phyloP scores from a whole-genome alignment of 305 asterid species.

The Euphrasia arctica region DNA sequence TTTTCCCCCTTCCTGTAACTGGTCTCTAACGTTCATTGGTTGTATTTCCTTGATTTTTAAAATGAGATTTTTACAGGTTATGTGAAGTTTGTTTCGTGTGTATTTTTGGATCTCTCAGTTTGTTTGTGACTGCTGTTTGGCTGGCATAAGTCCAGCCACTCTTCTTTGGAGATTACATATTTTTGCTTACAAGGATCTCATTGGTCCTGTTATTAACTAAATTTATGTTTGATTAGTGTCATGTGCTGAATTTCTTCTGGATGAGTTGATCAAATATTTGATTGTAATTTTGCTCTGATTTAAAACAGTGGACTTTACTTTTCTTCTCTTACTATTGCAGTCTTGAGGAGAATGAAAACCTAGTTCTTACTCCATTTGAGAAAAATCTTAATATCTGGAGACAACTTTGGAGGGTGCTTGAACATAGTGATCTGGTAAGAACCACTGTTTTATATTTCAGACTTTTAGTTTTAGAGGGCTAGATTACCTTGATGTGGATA shows the following conservation, averaged over 20 bases:
- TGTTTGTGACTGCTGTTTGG: neutral
- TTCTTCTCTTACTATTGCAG: constrained; percentile 40
- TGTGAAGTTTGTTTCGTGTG: neutral
- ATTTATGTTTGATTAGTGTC: constrained; percentile 1
- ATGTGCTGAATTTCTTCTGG: constrained; percentile 15
- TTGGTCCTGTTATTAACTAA: constrained; percentile 9
- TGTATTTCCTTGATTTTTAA: neutral
- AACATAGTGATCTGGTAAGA: constrained; percentile 96
- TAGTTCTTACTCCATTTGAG: constrained; percentile 96
- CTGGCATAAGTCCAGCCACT: neutral
- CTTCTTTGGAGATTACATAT: constrained; percentile 2
- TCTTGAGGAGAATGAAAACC: constrained; percentile 89
- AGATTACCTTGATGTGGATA: constrained; percentile 10
- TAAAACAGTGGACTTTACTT: neutral
- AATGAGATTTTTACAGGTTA: neutral
- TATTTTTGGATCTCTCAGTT: constrained; percentile 6
- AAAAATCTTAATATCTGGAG: constrained; percentile 98
- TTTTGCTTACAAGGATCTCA: constrained; percentile 10
- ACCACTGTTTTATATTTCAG: constrained; percentile 12
- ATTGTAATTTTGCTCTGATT: constrained; percentile 1
- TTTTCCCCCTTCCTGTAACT: neutral
- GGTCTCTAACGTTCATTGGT: constrained; percentile 10
- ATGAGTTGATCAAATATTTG: neutral
- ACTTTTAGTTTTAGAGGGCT: constrained; percentile 7
- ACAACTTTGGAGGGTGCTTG: constrained; percentile 99